A percentile compares a stretch with the other conserved stretches of the same genome.
Evolutionary conservation across 73 alveolate genomes (phyloP).

Genomic region (Paramecium primaurelia): DNA sequence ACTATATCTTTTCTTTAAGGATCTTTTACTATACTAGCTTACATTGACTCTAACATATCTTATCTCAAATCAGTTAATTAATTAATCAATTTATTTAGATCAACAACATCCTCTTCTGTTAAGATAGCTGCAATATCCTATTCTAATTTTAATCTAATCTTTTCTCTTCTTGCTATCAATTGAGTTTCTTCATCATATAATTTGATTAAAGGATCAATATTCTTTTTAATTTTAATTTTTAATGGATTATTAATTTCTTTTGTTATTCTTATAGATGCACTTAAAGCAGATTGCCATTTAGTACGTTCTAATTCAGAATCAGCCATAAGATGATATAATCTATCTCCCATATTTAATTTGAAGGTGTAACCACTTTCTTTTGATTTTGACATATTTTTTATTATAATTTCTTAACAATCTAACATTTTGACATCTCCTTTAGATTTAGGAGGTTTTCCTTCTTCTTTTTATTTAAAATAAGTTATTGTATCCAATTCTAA

Average conservation of each 20-base stretch:
- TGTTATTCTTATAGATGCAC: conserved; percentile 37
- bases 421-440: conserved; percentile 67
- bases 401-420: conserved; percentile 66
- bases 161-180: conserved; percentile 31
- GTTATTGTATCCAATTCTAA: conserved; percentile 74
- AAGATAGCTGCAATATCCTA: not conserved
- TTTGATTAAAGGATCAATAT: conserved; percentile 41
- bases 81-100: not conserved
- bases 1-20: conserved; percentile 53
- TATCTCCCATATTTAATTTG: conserved; percentile 71
- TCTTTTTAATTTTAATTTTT: conserved; percentile 37
- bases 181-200: conserved; percentile 18
- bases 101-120: not conserved
- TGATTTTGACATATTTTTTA: conserved; percentile 76
- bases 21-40: conserved; percentile 48
- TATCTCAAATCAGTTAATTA: not conserved
- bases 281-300: conserved; percentile 56
- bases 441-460: conserved; percentile 68
- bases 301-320: conserved; percentile 73
- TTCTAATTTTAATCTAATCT: conserved; percentile 18
- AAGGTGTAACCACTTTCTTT: conserved; percentile 78
- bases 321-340: conserved; percentile 72
- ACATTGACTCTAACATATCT: conserved; percentile 51
- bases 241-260: conserved; percentile 52
- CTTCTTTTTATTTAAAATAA: conserved; percentile 61